These are phyloP conservation scores for Gossypium longicalyx DNA, from an alignment of 345 rosid genomes.

Conservation along the genomic window DNA sequence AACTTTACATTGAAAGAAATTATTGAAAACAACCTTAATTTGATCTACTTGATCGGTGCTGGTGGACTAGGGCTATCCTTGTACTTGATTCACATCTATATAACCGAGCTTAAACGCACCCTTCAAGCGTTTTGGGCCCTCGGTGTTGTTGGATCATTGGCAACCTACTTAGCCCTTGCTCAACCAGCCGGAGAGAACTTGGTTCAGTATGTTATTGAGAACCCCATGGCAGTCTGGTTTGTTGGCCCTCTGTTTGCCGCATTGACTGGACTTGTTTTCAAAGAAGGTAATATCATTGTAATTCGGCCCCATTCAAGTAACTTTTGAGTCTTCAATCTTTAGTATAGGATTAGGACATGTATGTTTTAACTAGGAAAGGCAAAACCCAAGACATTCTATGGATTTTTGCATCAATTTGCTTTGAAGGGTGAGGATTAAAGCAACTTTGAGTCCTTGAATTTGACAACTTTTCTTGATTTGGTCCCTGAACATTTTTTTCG, in stretches of 20 bases:
- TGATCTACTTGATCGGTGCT: conserved; percentile 63
- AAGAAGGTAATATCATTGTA: conserved; percentile 56
- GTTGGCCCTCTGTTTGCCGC: conserved; percentile 91
- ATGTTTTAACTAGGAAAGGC: not conserved
- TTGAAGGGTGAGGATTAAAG: too few species aligned
- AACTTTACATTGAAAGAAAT: conserved; percentile 40
- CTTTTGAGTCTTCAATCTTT: not conserved
- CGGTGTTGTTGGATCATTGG: conserved; percentile 70
- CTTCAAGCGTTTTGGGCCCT: conserved; percentile 92
- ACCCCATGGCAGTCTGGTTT: conserved; percentile 76
- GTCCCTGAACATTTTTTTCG: too few species aligned
- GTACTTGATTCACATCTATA: conserved; percentile 79
- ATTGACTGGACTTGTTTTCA: conserved; percentile 86
- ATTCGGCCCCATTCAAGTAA: not conserved
- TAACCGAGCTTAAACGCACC: conserved; percentile 85
- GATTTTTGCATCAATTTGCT: too few species aligned
- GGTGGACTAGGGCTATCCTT: conserved; percentile 77
- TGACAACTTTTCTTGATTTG: too few species aligned
- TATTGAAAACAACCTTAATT: conserved; percentile 58
- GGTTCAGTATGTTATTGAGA: conserved; percentile 58
- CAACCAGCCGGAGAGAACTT: conserved; percentile 63
- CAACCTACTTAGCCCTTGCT: conserved; percentile 53
- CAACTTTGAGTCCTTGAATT: too few species aligned
- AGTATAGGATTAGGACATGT: not conserved
- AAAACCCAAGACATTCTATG: too few species aligned